Conservation (phyloP, 768 basidiomycete species). For the Tricholomella constricta region DNA sequence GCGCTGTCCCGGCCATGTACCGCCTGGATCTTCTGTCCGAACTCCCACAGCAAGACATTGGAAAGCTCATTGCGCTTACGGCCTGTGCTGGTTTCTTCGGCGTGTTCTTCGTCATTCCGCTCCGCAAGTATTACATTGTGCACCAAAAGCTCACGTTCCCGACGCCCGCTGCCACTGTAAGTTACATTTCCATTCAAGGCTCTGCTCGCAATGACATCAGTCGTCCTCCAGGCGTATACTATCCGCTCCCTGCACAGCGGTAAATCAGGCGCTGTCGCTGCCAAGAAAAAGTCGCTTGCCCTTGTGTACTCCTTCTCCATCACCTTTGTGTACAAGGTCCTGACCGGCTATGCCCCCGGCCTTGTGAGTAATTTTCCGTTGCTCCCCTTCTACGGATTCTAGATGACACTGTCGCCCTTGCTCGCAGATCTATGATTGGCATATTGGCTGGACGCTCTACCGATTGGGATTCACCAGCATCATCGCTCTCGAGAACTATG, state of each 20-base stretch:
- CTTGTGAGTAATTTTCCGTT: conserved; percentile 35
- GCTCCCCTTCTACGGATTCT: neutral
- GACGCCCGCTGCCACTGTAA: conserved; percentile 61
- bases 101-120: conserved; percentile 66
- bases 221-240: conserved; percentile 47
- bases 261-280: conserved; percentile 47
- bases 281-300: conserved; percentile 56
- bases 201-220: neutral
- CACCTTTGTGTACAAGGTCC: conserved; percentile 54
- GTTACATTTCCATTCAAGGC: conserved; percentile 11
- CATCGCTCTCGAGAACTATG: conserved; percentile 59
- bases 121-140: conserved; percentile 63
- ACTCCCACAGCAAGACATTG: conserved; percentile 52
- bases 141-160: conserved; percentile 66
- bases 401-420: neutral
- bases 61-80: conserved; percentile 57
- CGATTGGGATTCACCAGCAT: conserved; percentile 61
- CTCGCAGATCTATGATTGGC: conserved; percentile 61
- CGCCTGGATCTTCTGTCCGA: conserved; percentile 49
- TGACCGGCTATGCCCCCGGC: conserved; percentile 62
- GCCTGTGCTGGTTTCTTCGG: conserved; percentile 59
- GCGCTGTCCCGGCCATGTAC: conserved; percentile 63
- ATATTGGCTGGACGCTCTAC: conserved; percentile 62
- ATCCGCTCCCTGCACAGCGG: conserved; percentile 62
- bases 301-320: conserved; percentile 47